phyloP scores from a whole-genome alignment of 2,329 filamentous ascomycete species.

The Akanthomyces muscarius region DNA sequence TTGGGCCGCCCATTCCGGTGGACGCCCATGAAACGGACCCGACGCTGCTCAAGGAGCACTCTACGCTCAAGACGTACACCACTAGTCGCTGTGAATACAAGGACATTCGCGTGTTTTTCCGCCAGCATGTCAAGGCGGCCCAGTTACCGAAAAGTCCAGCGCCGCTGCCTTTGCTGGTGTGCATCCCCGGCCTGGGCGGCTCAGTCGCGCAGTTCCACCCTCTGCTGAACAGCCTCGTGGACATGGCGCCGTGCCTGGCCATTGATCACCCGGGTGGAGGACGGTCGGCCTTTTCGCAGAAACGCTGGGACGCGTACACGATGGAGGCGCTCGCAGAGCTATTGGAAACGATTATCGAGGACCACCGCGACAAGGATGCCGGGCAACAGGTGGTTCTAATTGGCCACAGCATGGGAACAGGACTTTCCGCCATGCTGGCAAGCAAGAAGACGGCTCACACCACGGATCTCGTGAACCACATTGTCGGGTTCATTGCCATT shows the following conservation, averaged over 20 bases:
- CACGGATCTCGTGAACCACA: conserved; percentile 53
- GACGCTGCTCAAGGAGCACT: conserved; percentile 73
- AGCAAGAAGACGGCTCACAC: conserved; percentile 39
- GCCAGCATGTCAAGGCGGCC: conserved; percentile 74
- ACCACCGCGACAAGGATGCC: conserved; percentile 61
- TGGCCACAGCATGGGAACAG: conserved; percentile 87
- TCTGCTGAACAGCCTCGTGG: conserved; percentile 74
- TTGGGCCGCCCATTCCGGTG: conserved; percentile 23
- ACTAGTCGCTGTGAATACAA: conserved; percentile 69
- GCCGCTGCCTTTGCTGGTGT: conserved; percentile 80
- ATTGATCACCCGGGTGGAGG: conserved; percentile 92
- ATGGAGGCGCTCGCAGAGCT: conserved; percentile 72
- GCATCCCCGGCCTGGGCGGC: conserved; percentile 90
- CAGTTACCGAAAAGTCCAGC: conserved; percentile 71
- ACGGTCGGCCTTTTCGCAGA: conserved; percentile 68
- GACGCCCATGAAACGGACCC: conserved; percentile 59
- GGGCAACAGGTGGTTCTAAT: conserved; percentile 74
- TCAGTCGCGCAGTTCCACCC: conserved; percentile 84
- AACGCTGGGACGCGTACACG: conserved; percentile 72
- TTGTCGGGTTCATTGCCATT: conserved; percentile 75
- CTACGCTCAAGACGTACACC: conserved; percentile 66
- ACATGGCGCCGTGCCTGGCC: conserved; percentile 74
- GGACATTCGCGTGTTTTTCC: conserved; percentile 76
- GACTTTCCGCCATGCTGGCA: conserved; percentile 69
- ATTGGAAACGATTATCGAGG: conserved; percentile 68